phyloP scores from a whole-genome alignment of 371 early-diverging fungal species.

The Lichtheimia ornata region DNA sequence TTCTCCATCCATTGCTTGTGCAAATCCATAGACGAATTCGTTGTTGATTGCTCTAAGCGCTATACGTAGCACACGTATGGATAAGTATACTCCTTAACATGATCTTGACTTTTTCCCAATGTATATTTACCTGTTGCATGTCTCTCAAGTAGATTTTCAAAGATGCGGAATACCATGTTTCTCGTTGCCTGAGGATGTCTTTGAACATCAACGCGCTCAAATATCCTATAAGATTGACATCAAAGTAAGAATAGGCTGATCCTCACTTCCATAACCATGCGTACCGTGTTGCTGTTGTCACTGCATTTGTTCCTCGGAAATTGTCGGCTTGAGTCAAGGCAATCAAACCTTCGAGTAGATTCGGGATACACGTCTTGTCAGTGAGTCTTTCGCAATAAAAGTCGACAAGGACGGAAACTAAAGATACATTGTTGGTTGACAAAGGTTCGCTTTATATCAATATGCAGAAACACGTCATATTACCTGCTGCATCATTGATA shows the following conservation, averaged over 20 bases:
- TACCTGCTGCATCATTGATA: constrained; percentile 52
- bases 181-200: constrained; percentile 63
- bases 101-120: background rate
- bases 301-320: constrained; percentile 60
- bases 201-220: constrained; percentile 62
- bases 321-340: constrained; percentile 61
- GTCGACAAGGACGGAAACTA: constrained; percentile 69
- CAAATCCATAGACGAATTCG: constrained; percentile 84
- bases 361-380: constrained; percentile 74
- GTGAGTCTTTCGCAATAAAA: constrained; percentile 78
- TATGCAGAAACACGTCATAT: background rate
- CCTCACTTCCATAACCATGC: background rate
- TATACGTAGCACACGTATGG: background rate
- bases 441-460: background rate
- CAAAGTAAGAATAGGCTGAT: background rate
- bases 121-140: constrained; percentile 19
- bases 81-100: background rate
- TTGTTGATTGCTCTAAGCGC: constrained; percentile 49
- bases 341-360: constrained; percentile 64
- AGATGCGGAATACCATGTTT: constrained; percentile 41
- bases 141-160: constrained; percentile 42
- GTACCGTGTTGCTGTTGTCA: constrained; percentile 59
- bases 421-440: background rate
- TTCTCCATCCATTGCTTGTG: constrained; percentile 92
- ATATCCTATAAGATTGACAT: constrained; percentile 28